Evolutionary conservation across 2,329 filamentous ascomycete genomes (phyloP).

Genomic region (Cladophialophora yegresii): DNA sequence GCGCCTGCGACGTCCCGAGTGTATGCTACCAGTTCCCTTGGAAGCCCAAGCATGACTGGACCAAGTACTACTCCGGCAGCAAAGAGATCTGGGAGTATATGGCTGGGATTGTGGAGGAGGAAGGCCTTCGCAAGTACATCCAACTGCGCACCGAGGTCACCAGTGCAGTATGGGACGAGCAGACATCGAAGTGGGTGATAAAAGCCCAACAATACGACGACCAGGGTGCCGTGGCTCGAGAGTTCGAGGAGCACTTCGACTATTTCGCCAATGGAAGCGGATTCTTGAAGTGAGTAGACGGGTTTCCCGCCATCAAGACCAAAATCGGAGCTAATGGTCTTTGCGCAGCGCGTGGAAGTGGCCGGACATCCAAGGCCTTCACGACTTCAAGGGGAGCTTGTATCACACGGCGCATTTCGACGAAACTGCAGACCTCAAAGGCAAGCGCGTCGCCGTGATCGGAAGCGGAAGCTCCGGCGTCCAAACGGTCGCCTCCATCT

Average conservation of each 20-base stretch:
- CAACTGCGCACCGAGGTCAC: conserved; percentile 60
- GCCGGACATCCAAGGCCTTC: conserved; percentile 38
- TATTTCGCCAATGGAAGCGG: no score
- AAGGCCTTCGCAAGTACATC: conserved; percentile 55
- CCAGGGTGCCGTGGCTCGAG: no score
- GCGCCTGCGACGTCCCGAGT: conserved; percentile 40
- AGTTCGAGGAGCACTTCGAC: no score
- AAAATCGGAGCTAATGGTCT: conserved; percentile 54
- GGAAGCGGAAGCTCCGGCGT: conserved; percentile 59
- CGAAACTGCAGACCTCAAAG: conserved; percentile 56
- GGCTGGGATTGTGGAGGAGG: conserved; percentile 39
- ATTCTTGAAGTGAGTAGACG: no score
- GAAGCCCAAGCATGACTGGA: conserved; percentile 53
- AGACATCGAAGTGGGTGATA: conserved; percentile 36
- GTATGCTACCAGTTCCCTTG: conserved; percentile 41
- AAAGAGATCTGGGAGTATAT: conserved; percentile 61
- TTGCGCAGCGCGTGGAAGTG: conserved; percentile 58
- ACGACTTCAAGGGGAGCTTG: conserved; percentile 37
- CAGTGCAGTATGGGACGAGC: conserved; percentile 58
- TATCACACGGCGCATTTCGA: conserved; percentile 40
- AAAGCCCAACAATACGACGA: conserved; percentile 41
- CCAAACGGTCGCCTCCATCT: conserved; percentile 55
- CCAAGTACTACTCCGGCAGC: conserved; percentile 59
- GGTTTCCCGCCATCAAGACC: no score
- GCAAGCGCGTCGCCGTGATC: conserved; percentile 59